Evolutionary conservation across 2,329 filamentous ascomycete species (phyloP), one percentile per base, ranked within the genome.

Genomic region (Cladosporium sp.): DNA sequence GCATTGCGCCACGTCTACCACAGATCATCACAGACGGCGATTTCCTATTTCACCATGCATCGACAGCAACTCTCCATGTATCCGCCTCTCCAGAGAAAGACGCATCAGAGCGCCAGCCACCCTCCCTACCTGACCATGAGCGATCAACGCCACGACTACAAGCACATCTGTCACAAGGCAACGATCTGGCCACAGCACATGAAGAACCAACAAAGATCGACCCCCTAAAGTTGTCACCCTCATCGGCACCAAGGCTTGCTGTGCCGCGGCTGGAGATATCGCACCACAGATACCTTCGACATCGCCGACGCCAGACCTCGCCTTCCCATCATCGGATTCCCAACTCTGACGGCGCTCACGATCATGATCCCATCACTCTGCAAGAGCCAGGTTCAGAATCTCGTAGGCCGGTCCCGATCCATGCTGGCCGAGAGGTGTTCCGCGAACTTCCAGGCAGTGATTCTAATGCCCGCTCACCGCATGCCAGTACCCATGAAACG

Each of bases 1-100:
- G 54, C 32, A 38, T 47, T 22, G 56, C 57, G 7, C 56, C 60
- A 36, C 52, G 49, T 24, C 52, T 40, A 3, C 27, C 45, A 1
- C 39, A 17, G 2, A 41, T 53, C 47, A 27, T 50, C 38, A 32
- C 41, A 6, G 34, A 20, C 18, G 27, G 7, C 22, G 7, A 30
- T 39, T 2, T 27, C 9, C 22, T 9, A 27, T 5, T 9, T 27
- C 30, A 43, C 3, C 47, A 24, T 20, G 24, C 17, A 13, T 32
- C 47, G 9, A 40, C 44, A 20, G 36, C 36, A 20, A n/a, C 34
- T 13, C 20, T 22, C 2, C 13, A 37, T n/a, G 22, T 30, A 12
- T 30, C 43, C n/a, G 9, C 30, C 7, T 30, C 19, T 8, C 19
- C 19, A 3, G 19, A 3, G 4, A 36, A 20, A 9, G 24, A 40